Base-by-base conservation (phyloP, 768 basidiomycete genomes). In the Boletus edulis region DNA sequence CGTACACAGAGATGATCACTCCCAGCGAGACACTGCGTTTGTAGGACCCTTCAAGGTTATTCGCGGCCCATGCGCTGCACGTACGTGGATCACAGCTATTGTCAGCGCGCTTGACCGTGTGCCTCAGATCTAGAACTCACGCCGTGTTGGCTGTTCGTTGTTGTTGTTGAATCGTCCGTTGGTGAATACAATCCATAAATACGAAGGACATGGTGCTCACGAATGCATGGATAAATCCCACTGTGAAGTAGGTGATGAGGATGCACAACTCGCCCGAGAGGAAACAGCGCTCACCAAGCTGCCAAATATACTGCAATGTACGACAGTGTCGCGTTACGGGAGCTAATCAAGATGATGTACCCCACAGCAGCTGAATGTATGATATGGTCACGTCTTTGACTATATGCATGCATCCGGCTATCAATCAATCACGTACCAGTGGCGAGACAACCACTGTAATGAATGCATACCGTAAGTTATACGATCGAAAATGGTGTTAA, bases 291-390 rank as follows among this genome's bases (percentile, higher is more conserved):
- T 68, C 55, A 85, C 84, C 81, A 82, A 46, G 87, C 81, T 10
- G 88, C 87, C 62, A 89, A 71, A 65, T 80, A 91, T 39, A 85
- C 82, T 39, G 85, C 87, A 48, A 88, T 79, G 68, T 90, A 89
- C 1, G 86, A 89, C 8, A 90, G 70, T 1, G 81, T 78, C 1
- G 85, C 75, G 56, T 74, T 84, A 39, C 81, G 77, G 6, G 88
- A 89, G 4, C 69, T 65, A 14, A 89, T 75, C 31, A 91, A 75
- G 43, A 91, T 87, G 54, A 89, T 83, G 60, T 90, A 91, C 31
- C 86, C 89, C 13, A 73, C 75, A 8, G 72, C 81, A 44, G 78
- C 84, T 82, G 53, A 8, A 50, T 24, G 52, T 52, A 29, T 5
- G 37, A 53, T 24, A 51, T 15, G 39, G 15, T 50, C 40, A 43